phyloP scores from a whole-genome alignment of 2,329 filamentous ascomycete species.

The Ascomycota sp. region DNA sequence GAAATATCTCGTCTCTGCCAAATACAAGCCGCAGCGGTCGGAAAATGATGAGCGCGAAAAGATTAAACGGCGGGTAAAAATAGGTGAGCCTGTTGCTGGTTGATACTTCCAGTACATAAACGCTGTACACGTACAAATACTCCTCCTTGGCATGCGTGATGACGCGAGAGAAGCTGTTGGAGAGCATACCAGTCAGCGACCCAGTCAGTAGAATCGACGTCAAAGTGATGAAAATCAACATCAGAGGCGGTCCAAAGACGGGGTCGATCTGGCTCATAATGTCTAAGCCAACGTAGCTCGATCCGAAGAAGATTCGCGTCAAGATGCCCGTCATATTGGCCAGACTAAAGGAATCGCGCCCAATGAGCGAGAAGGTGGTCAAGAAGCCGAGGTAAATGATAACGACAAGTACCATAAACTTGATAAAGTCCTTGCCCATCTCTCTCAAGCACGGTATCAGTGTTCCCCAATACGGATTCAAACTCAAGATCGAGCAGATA shows the following conservation, averaged over 20 bases:
- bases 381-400: conserved; percentile 77
- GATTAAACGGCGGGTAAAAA: conserved; percentile 53
- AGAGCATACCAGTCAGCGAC: conserved; percentile 57
- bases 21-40: conserved; percentile 52
- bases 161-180: conserved; percentile 50
- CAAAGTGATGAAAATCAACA: conserved; percentile 56
- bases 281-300: conserved; percentile 54
- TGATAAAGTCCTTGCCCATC: conserved; percentile 85
- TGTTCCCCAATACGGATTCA: conserved; percentile 81
- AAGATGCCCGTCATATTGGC: conserved; percentile 54
- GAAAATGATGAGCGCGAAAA: conserved; percentile 51
- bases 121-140: conserved; percentile 56
- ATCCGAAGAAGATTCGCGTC: conserved; percentile 66
- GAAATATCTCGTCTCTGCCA: conserved; percentile 40
- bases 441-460: conserved; percentile 79
- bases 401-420: conserved; percentile 61
- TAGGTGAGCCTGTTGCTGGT: conserved; percentile 49
- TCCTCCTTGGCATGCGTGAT: conserved; percentile 49
- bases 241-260: conserved; percentile 37
- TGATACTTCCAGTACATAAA: conserved; percentile 44
- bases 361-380: conserved; percentile 65
- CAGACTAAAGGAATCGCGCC: conserved; percentile 46
- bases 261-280: conserved; percentile 40
- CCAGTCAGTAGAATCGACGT: conserved; percentile 65
- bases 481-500: conserved; percentile 67